Conservation (phyloP, 768 basidiomycete species). For the Boletus sp. region DNA sequence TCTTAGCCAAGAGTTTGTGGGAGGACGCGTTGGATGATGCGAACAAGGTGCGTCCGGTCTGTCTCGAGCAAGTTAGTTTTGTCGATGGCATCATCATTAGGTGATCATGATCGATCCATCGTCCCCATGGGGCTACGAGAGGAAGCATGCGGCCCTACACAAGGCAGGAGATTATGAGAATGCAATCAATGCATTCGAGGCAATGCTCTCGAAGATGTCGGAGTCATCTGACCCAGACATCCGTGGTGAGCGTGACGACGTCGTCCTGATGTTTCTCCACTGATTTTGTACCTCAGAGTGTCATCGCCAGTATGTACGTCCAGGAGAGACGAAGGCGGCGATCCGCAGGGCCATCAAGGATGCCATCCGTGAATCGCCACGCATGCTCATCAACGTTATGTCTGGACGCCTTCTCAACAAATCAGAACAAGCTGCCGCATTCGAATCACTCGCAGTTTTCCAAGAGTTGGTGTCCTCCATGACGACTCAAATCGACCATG, state of each 20-base stretch:
- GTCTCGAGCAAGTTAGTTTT: neutral
- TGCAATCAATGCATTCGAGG: neutral
- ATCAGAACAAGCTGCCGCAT: neutral
- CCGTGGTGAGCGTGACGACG: neutral
- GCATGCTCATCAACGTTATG: slow-evolving; percentile 3
- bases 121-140: neutral
- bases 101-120: neutral
- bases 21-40: slow-evolving; percentile 2
- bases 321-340: neutral
- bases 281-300: neutral
- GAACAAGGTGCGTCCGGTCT: neutral
- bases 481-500: neutral
- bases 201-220: slow-evolving; percentile 2
- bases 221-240: neutral
- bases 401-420: slow-evolving; percentile 6
- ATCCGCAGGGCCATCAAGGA: neutral
- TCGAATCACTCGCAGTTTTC: slow-evolving; percentile 1
- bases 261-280: neutral
- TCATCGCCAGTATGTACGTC: neutral
- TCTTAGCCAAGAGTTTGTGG: neutral
- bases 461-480: slow-evolving; percentile 7
- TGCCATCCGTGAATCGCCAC: slow-evolving; percentile 1
- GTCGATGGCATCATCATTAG: neutral
- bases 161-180: neutral
- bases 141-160: neutral